phyloP scores from a whole-genome alignment of 1,284 basidiomycete species.

The Trichosporon sp. region DNA sequence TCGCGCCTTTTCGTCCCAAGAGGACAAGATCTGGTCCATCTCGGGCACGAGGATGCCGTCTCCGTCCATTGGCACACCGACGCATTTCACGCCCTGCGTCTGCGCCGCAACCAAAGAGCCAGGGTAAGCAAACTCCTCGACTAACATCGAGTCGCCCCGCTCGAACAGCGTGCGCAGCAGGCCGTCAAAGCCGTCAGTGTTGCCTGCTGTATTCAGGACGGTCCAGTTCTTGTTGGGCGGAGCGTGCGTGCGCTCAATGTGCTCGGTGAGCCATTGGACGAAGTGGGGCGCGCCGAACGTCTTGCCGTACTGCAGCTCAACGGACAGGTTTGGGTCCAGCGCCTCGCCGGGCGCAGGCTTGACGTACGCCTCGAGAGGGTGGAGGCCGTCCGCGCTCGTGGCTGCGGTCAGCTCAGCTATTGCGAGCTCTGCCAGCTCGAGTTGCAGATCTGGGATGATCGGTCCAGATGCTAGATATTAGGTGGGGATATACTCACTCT shows the following conservation, averaged over 20 bases:
- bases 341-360: constrained; percentile 23
- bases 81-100: constrained; percentile 54
- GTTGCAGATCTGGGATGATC: not conserved
- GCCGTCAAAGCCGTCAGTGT: constrained; percentile 37
- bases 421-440: not conserved
- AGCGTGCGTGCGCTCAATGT: constrained; percentile 26
- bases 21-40: constrained; percentile 56
- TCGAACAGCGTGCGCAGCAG: constrained; percentile 29
- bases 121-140: constrained; percentile 54
- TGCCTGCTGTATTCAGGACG: constrained; percentile 33
- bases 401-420: constrained; percentile 10
- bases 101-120: constrained; percentile 50
- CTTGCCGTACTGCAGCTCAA: constrained; percentile 34
- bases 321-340: constrained; percentile 27
- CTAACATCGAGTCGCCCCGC: constrained; percentile 33
- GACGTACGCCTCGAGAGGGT: constrained; percentile 24
- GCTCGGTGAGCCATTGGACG: constrained; percentile 31
- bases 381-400: constrained; percentile 20
- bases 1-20: constrained; percentile 59
- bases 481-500: constrained; percentile 29
- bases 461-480: too few species aligned
- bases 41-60: constrained; percentile 60
- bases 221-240: constrained; percentile 33
- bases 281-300: constrained; percentile 32
- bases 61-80: constrained; percentile 62